These are phyloP conservation scores for Eucalyptus rudis DNA, from an alignment of 345 rosid species.

Conservation along the genomic window DNA sequence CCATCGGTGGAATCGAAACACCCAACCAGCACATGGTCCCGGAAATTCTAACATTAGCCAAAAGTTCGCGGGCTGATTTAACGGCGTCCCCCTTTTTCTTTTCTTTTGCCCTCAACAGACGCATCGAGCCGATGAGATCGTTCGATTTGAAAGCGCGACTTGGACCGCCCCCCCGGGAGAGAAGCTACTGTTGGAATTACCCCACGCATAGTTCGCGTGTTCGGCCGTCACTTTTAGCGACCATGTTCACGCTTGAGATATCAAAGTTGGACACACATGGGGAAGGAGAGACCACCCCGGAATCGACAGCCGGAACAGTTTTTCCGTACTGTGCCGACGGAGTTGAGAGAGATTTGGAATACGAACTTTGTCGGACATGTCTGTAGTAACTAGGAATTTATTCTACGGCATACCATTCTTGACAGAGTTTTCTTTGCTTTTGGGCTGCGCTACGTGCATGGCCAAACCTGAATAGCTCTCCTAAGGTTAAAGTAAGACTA, in stretches of 20 bases:
- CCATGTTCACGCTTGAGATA: neutral
- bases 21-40: constrained; percentile 29
- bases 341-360: neutral
- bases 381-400: neutral
- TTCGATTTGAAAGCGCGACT: neutral
- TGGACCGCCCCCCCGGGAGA: neutral
- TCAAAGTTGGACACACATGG: neutral
- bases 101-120: neutral
- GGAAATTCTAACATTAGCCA: neutral
- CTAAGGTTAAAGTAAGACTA: neutral
- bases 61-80: neutral
- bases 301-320: neutral
- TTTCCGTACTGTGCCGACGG: neutral
- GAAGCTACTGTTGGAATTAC: neutral
- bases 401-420: neutral
- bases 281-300: neutral
- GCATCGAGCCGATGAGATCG: neutral
- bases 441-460: neutral
- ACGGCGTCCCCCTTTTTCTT: neutral
- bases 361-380: neutral
- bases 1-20: constrained; percentile 17
- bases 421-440: neutral
- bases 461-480: neutral
- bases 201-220: neutral
- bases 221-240: neutral